Base-by-base conservation (phyloP, 2,329 filamentous ascomycete genomes). In the Verticillium tricorpus region DNA sequence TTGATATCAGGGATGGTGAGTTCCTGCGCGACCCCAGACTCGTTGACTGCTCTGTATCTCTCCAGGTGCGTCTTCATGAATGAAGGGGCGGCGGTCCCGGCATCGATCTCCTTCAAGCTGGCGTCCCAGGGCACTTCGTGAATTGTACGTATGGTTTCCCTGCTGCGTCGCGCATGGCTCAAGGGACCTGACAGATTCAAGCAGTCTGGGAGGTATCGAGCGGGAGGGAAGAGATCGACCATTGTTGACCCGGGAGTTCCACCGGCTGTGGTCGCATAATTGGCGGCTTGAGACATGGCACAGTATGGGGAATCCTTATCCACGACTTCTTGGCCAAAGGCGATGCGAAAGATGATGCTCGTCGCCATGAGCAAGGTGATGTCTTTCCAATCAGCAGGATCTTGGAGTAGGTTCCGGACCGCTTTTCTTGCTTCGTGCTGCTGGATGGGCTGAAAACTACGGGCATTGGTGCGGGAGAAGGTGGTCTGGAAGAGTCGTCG, bases 161-260 rank as follows among this genome's bases (percentile, higher is more conserved):
- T 70, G 64, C 63, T 69, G 63, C 58, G 72, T 58, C 70, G 67
- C 7, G 71, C 71, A 56, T 69, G 68, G 14, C 64, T 62, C 28
- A 70, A 60, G 15, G 68, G 62, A 2, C 62, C 57, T 2, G 67
- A 69, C 8, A 69, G 64, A 28, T 67, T 66, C 4, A 65, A 5
- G 66, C 72, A 78, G 32, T 72, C 66, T 0, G 80, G 79, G n/a
- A 82, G 64, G 63, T 75, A 74, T 52, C 72, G 73, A 32, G 77
- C 67, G n/a, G 75, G 69, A 0, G 81, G 82, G 59, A 83, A 81
- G 63, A 80, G 75, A 66, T 83, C 81, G 15, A 82, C 77, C 2
- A 80, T 70, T 2, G 76, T 79, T 55, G 71, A 70, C 19, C 71
- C 72, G 15, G 72, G 70, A 35, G 70, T 67, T 22, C 68, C 69